Evolutionary conservation across 495 filamentous ascomycete genomes (phyloP), one percentile per base, ranked within the genome.

Genomic region (Bombardia bombarda): DNA sequence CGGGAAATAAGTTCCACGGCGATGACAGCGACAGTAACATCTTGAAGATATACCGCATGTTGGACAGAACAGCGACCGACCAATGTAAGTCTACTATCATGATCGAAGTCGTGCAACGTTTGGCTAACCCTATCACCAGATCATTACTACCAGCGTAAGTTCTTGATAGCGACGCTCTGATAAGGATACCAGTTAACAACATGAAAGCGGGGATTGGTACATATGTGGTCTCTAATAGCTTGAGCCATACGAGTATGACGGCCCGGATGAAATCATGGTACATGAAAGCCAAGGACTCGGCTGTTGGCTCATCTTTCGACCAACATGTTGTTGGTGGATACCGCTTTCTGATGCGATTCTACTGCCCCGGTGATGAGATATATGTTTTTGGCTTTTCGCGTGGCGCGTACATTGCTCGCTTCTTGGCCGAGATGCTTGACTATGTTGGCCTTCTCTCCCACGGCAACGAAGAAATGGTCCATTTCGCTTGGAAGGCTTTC

Each of bases 401-500:
- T 17, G 87, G 87, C 9, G 78, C 86, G n/a, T 94, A 92, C 57
- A 87, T 86, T 18, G 87, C 87, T 5, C 79, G 86, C 10, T 92
- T 90, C 55, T 68, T 93, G 3, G 83, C 86, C 1, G 85, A 90
- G 53, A 92, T 93, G 87, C 69, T 94, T 10, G 83, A 89, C 51
- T 82, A 86, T 43, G 78, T 93, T 42, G 87, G 87, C 12, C 68
- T 93, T 8, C 71, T 92, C 0, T 82, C 79, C 32, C 75, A 78
- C 44, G 87, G 87, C n/a, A 94, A 94, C 50, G 87, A 94, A 51
- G 87, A 92, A 49, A 80, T 93, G 78, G 75, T 84, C 14, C 65
- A 69, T 0, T 94, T 94, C 46, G 87, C 84, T 3, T 92, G 86
- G 86, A 89, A 90, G 63, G 86, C 86, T 0, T 94, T 93, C 49